Evolutionary conservation across 495 filamentous ascomycete species (phyloP), one percentile per base, ranked within the genome.

Genomic region (Xylaria scruposa): DNA sequence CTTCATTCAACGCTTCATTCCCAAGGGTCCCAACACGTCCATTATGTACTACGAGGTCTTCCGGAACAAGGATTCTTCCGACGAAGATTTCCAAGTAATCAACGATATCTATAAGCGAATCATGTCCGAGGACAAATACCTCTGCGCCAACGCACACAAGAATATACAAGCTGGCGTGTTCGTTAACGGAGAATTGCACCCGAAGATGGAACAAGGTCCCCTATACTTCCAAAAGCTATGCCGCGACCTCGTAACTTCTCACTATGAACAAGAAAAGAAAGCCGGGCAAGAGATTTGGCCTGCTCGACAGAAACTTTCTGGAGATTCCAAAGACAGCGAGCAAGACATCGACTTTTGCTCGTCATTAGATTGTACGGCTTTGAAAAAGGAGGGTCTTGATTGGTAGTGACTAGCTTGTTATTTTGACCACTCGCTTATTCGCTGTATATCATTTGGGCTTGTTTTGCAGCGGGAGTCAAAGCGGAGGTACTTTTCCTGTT

Each of bases 41-140:
- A 70, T 70, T 7, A 82, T 86, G 73, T 71, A 81, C 29, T 86
- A 86, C 74, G 83, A 88, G 71, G 82, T 87, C 21, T 88, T 80
- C 75, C 83, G 85, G 31, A 79, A 85, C 79, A 85, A 83, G 73
- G 72, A 78, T 59, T 73, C 82, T 15, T 77, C 73, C 4, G 83
- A 85, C 54, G 82, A 82, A 19, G 79, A 85, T 9, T 87, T 87
- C 70, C 70, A 83, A 4, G 54, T 77, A 3, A 79, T 84, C 75
- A 82, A 79, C 69, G 21, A 79, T 21, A 75, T 82, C 21, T 85
- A 84, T 76, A 83, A 84, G 68, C 81, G 78, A 3, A 78, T 86
- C 61, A 78, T 85, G 79, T 75, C 78, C 6, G 84, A 88, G 68
- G 83, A 86, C 76, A 84, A 84, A 56, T 70, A 78, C 42, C 81